A percentile compares a stretch with the other conserved stretches of the same genome.
These are phyloP conservation scores for Agaricus blazei DNA, from an alignment of 768 basidiomycete species.

Conservation along the genomic window DNA sequence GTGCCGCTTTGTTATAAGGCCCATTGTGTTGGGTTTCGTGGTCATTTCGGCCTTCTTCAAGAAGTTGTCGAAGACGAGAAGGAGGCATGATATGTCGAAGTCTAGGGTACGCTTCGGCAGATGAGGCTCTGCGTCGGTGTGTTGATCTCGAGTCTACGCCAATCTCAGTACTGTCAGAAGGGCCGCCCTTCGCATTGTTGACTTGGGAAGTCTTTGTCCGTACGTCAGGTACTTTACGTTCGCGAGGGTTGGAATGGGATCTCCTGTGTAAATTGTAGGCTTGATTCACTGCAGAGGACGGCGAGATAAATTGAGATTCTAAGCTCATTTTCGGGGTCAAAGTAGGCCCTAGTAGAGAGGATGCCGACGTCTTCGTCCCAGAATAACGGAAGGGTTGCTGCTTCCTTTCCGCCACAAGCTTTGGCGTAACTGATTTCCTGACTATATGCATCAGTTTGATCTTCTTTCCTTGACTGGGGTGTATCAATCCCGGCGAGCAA, in stretches of 20 bases:
- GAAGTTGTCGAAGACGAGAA: not conserved
- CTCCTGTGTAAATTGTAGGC: constrained; percentile 17
- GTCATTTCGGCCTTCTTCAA: not conserved
- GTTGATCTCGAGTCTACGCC: not conserved
- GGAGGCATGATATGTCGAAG: not conserved
- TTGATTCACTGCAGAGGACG: not conserved
- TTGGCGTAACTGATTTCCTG: constrained; percentile 64
- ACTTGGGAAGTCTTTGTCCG: not conserved
- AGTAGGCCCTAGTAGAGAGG: not conserved
- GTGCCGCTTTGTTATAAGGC: not conserved
- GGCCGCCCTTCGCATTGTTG: not conserved
- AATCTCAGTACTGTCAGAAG: not conserved
- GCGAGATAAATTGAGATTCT: not conserved
- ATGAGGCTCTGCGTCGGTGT: constrained; percentile 15
- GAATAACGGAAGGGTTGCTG: constrained; percentile 27
- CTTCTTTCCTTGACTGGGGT: constrained; percentile 60
- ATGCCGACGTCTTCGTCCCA: not conserved
- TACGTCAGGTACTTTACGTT: not conserved
- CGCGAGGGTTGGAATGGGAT: constrained; percentile 17
- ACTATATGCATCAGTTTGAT: constrained; percentile 65
- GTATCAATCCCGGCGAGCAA: constrained; percentile 66
- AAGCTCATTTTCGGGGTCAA: constrained; percentile 7
- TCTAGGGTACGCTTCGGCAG: constrained; percentile 11
- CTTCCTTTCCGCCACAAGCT: constrained; percentile 57
- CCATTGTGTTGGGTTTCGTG: not conserved